Evolutionary conservation across 169 alveolate species (phyloP).

Genomic region (Plasmodium fragile): DNA sequence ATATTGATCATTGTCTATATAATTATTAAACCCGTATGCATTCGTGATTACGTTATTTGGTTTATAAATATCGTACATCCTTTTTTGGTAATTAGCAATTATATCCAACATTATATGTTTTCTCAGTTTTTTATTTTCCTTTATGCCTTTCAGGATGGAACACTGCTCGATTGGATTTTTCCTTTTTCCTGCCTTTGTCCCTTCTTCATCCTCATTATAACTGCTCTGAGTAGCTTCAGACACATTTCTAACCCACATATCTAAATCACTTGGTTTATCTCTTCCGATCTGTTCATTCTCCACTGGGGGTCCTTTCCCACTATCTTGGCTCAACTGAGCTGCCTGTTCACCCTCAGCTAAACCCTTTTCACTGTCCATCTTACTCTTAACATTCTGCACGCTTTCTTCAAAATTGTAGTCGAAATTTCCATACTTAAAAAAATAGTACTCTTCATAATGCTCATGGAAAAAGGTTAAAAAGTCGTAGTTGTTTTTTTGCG

Average conservation of each 20-base stretch:
- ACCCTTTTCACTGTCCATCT: constrained; percentile 3
- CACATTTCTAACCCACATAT: neutral
- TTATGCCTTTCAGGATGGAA: constrained; percentile 7
- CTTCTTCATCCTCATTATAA: neutral
- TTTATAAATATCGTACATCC: constrained; percentile 72
- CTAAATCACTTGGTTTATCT: neutral
- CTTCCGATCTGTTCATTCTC: neutral
- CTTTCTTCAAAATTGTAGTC: constrained; percentile 44
- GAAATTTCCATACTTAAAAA: constrained; percentile 53
- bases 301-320: neutral
- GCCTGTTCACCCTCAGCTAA: neutral
- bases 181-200: neutral
- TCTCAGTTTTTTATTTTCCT: constrained; percentile 20
- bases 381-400: constrained; percentile 6
- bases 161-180: neutral
- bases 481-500: constrained; percentile 71
- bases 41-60: constrained; percentile 57
- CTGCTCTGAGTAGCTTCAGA: neutral
- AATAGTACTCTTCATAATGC: constrained; percentile 48
- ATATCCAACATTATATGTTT: constrained; percentile 38
- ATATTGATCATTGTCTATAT: constrained; percentile 63
- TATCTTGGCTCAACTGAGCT: neutral
- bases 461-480: constrained; percentile 76
- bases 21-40: constrained; percentile 58
- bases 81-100: constrained; percentile 28